A percentile compares a stretch with the other conserved stretches of the same genome.
Conservation (phyloP, 108 stramenopile species). For the Poteriospumella lacustris region DNA sequence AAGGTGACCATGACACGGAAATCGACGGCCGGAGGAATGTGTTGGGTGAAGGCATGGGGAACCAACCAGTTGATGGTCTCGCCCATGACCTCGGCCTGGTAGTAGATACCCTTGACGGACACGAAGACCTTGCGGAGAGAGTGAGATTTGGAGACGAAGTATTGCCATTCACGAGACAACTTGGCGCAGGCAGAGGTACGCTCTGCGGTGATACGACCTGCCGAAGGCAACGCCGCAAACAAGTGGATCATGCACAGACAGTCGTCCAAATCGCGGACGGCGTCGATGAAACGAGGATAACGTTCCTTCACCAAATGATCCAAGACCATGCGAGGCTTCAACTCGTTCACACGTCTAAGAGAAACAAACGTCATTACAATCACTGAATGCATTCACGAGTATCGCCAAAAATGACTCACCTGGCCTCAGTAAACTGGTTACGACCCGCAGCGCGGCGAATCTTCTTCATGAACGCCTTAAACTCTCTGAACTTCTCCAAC, state of each 20-base stretch:
- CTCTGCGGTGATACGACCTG: slow-evolving; percentile 64
- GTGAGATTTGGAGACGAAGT: slow-evolving; percentile 72
- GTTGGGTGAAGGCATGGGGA: slow-evolving; percentile 90
- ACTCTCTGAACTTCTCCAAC: slow-evolving; percentile 88
- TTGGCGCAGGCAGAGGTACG: slow-evolving; percentile 70
- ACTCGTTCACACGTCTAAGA: slow-evolving; percentile 3
- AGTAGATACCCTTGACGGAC: slow-evolving; percentile 93
- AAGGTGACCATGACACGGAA: slow-evolving; percentile 96
- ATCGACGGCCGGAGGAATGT: slow-evolving; percentile 87
- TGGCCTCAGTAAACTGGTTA: slow-evolving; percentile 20
- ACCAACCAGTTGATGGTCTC: slow-evolving; percentile 71
- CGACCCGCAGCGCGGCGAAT: slow-evolving; percentile 59
- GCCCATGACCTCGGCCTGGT: slow-evolving; percentile 73
- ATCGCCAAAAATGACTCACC: neutral
- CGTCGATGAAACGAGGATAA: slow-evolving; percentile 96
- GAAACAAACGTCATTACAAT: neutral
- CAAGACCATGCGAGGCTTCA: slow-evolving; percentile 53
- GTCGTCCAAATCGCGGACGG: slow-evolving; percentile 91
- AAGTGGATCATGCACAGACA: slow-evolving; percentile 82
- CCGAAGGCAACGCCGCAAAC: slow-evolving; percentile 82
- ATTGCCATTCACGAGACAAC: slow-evolving; percentile 83
- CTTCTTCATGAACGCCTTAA: slow-evolving; percentile 85
- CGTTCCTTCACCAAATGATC: slow-evolving; percentile 94
- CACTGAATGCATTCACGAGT: too few relatives aligned
- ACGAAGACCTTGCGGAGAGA: slow-evolving; percentile 89